A percentile compares a stretch with the other conserved stretches of the same genome.
Evolutionary conservation across 139 green algal genomes (phyloP).

Genomic region (Edaphochlamys debaryana): DNA sequence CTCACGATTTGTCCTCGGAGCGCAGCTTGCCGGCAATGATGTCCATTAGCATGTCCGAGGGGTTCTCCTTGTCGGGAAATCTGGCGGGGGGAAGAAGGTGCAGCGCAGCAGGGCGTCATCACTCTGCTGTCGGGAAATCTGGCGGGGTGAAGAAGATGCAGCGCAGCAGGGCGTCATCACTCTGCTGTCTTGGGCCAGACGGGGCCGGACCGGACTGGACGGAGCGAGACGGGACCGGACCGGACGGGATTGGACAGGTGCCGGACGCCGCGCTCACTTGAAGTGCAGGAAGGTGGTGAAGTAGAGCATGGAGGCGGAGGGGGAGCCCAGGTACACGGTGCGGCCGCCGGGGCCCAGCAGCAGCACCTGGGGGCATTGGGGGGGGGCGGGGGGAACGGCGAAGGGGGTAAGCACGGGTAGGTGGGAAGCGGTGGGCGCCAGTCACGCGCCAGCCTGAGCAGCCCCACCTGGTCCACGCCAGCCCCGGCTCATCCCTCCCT

Average conservation of each 20-base stretch:
- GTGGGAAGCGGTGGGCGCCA: not conserved
- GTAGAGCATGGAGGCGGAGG: conserved; percentile 51
- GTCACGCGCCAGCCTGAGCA: not conserved
- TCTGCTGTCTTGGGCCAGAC: too few species aligned
- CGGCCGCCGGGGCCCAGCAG: conserved; percentile 75
- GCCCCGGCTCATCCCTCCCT: not conserved
- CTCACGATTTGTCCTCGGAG: too few species aligned
- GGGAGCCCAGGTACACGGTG: conserved; percentile 71
- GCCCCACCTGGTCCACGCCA: too few species aligned
- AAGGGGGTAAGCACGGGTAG: not conserved
- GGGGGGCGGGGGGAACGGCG: too few species aligned
- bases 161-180: too few species aligned
- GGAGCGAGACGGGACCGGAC: too few species aligned
- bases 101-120: too few species aligned
- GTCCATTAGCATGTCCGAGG: conserved; percentile 78
- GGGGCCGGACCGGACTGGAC: too few species aligned
- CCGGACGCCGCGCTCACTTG: not conserved
- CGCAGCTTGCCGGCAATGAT: conserved; percentile 73
- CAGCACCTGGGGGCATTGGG: conserved; percentile 59
- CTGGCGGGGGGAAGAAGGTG: not conserved
- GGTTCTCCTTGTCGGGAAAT: conserved; percentile 65
- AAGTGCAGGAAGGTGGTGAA: conserved; percentile 41
- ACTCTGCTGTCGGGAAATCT: too few species aligned
- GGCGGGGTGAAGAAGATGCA: too few species aligned
- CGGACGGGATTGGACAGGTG: too few species aligned